Conservation (phyloP, 208 protist species). For the Trypanosoma theileri region DNA sequence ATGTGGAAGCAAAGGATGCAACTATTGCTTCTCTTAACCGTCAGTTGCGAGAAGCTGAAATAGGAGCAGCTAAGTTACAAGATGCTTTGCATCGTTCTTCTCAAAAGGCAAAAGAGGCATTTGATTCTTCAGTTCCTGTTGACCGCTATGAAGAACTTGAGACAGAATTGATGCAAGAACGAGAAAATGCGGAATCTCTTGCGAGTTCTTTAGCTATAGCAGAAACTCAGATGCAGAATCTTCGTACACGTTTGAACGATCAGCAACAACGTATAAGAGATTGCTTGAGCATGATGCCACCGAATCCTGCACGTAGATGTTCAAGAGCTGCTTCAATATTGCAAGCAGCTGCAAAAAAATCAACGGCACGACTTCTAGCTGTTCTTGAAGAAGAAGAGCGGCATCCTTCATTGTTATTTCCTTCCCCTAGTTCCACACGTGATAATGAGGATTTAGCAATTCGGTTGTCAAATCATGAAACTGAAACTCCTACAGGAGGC, state of each 20-base stretch:
- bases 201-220: background rate
- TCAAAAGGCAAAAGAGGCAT: conserved; percentile 10
- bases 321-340: conserved; percentile 1
- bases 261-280: conserved; percentile 6
- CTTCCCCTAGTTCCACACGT: background rate
- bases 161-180: conserved; percentile 26
- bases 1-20: conserved; percentile 7
- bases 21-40: conserved; percentile 14
- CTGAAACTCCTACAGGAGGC: background rate
- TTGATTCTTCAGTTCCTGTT: background rate
- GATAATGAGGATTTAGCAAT: background rate
- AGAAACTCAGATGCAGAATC: conserved; percentile 4
- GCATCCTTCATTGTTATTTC: background rate
- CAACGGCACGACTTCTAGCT: conserved; percentile 8
- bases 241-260: conserved; percentile 2
- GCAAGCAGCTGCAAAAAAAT: conserved; percentile 3
- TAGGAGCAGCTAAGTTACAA: conserved; percentile 22
- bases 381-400: conserved; percentile 12
- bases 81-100: conserved; percentile 17
- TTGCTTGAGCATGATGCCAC: conserved; percentile 14
- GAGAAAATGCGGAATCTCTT: conserved; percentile 16
- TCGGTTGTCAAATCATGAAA: background rate
- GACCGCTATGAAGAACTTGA: conserved; percentile 29
- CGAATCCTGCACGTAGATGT: background rate
- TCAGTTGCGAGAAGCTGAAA: conserved; percentile 15